Conservation (phyloP, 2,329 filamentous ascomycete genomes). For the Fusarium musae region DNA sequence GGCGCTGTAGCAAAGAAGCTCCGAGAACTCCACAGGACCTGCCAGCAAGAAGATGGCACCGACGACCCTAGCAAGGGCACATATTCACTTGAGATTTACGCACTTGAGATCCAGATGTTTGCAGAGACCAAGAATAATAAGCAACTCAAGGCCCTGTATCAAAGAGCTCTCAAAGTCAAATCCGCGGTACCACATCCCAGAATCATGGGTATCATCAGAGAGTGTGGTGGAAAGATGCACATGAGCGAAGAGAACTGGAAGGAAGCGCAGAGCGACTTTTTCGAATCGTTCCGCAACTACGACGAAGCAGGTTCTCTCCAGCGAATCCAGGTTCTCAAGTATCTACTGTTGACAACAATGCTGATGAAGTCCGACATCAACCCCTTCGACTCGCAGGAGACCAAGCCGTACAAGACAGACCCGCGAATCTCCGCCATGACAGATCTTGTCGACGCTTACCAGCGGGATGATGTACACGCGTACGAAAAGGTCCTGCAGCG, state of each 20-base stretch:
- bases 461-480: slow-evolving; percentile 90
- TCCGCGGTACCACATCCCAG: slow-evolving; percentile 99
- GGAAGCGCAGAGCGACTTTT: slow-evolving; percentile 96
- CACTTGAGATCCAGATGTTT: slow-evolving; percentile 98
- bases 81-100: slow-evolving; percentile 94
- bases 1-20: slow-evolving; percentile 82
- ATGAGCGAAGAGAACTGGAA: slow-evolving; percentile 99
- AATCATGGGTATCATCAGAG: slow-evolving; percentile 98
- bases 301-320: slow-evolving; percentile 97
- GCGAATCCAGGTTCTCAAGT: slow-evolving; percentile 96
- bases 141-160: slow-evolving; percentile 91
- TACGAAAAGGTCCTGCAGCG: slow-evolving; percentile 90
- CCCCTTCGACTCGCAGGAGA: slow-evolving; percentile 98
- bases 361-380: slow-evolving; percentile 99
- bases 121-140: slow-evolving; percentile 98
- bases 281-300: slow-evolving; percentile 98
- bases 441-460: slow-evolving; percentile 94
- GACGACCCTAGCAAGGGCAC: slow-evolving; percentile 97
- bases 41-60: slow-evolving; percentile 85
- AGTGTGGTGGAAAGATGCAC: slow-evolving; percentile 99
- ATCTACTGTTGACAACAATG: slow-evolving; percentile 96
- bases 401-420: slow-evolving; percentile 97
- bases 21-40: slow-evolving; percentile 87
- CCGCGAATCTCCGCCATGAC: slow-evolving; percentile 97
- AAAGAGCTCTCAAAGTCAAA: slow-evolving; percentile 88